Conservation (phyloP, 305 asterid genomes). For the Euphrasia arctica region DNA sequence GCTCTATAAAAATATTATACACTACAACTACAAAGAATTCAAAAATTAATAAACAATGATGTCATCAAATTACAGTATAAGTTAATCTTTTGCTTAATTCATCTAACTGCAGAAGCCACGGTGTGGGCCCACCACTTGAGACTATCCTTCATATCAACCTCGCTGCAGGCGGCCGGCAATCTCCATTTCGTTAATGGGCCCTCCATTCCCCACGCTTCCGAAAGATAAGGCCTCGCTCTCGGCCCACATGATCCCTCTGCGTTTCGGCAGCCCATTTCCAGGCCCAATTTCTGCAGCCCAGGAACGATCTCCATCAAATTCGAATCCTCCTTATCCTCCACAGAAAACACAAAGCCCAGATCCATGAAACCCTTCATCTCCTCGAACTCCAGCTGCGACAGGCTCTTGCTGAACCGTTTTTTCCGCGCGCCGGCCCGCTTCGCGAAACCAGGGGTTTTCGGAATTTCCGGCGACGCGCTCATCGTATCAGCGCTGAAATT, state of each 20-base stretch:
- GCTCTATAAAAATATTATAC: no score
- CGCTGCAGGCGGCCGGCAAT: constrained; percentile 36
- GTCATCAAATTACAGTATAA: no score
- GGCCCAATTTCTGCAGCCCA: constrained; percentile 63
- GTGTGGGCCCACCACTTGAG: constrained; percentile 80
- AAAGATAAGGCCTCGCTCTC: constrained; percentile 66
- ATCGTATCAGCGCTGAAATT: neutral
- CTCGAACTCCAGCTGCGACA: constrained; percentile 69
- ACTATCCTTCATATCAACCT: constrained; percentile 55
- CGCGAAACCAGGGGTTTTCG: constrained; percentile 22
- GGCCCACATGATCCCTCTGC: neutral
- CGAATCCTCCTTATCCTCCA: constrained; percentile 49
- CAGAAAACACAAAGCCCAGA: constrained; percentile 64
- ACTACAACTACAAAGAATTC: no score
- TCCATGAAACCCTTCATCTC: constrained; percentile 86
- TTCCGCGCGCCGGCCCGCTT: neutral
- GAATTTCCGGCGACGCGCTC: constrained; percentile 30
- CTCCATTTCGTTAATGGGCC: constrained; percentile 42
- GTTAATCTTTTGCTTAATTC: neutral
- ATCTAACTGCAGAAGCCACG: neutral
- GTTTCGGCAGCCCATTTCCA: constrained; percentile 19
- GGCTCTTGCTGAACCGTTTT: constrained; percentile 44
- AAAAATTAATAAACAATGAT: no score
- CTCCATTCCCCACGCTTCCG: constrained; percentile 70
- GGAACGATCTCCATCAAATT: constrained; percentile 61